Evolutionary conservation across 176 grass and related monocot species (phyloP).

Genomic region (Ampelocalamus luodianensis): DNA sequence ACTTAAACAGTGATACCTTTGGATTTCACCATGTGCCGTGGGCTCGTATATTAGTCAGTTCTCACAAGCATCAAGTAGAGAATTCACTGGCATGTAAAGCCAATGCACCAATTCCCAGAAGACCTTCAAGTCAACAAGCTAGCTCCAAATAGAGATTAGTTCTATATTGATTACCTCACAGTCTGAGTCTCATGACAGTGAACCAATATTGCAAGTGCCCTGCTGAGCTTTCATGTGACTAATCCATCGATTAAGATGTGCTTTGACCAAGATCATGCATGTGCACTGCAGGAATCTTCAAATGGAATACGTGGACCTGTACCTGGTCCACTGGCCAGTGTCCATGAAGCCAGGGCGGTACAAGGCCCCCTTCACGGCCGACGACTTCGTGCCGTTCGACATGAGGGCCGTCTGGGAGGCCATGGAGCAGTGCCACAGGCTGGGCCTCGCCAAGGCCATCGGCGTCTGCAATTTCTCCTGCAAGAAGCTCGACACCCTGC

Average conservation of each 20-base stretch:
- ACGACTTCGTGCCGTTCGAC: constrained; percentile 57
- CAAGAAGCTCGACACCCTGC: constrained; percentile 55
- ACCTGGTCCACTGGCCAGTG: constrained; percentile 62
- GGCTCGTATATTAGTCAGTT: not conserved
- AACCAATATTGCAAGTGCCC: not conserved
- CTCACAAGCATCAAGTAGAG: not conserved
- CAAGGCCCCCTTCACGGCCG: constrained; percentile 45
- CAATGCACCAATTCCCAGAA: constrained; percentile 3
- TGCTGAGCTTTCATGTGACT: not conserved
- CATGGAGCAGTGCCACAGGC: constrained; percentile 69
- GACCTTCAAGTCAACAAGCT: not conserved
- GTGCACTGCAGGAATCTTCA: not conserved
- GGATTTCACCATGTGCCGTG: not conserved
- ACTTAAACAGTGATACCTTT: not conserved
- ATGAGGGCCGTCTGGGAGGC: constrained; percentile 56
- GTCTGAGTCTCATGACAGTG: not conserved
- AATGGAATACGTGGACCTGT: constrained; percentile 64
- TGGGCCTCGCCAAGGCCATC: constrained; percentile 60
- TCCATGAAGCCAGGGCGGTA: constrained; percentile 50
- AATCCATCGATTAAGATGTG: not conserved
- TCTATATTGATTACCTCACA: not conserved
- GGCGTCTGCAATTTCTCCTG: constrained; percentile 69
- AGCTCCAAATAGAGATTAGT: constrained; percentile 4
- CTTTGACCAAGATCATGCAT: not conserved
- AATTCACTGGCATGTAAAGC: not conserved